Conservation (phyloP, 2,329 filamentous ascomycete genomes). For the Diplodia intermedia region DNA sequence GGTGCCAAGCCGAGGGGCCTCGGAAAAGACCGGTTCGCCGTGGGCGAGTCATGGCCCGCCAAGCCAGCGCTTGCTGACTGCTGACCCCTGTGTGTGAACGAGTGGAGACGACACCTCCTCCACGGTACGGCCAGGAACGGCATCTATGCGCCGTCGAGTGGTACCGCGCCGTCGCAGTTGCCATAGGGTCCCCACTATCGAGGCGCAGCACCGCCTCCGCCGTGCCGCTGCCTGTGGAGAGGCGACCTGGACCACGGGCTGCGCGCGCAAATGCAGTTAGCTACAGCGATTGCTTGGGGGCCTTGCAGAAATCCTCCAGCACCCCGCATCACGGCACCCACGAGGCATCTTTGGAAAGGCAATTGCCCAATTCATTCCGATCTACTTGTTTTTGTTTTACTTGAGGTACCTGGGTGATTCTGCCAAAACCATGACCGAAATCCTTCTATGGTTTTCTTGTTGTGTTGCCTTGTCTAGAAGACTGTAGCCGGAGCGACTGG, state of each 20-base stretch:
- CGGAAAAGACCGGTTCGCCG: constrained; percentile 22
- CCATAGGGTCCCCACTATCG: constrained; percentile 17
- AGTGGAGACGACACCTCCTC: constrained; percentile 15
- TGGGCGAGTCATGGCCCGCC: constrained; percentile 5
- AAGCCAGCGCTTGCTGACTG: constrained; percentile 6
- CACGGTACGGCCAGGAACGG: constrained; percentile 4
- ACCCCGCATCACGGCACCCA: background rate
- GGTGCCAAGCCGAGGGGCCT: constrained; percentile 12
- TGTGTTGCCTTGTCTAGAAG: constrained; percentile 5
- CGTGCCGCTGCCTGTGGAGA: background rate
- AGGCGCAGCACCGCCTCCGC: constrained; percentile 8
- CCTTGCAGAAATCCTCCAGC: constrained; percentile 3
- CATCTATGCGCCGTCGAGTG: constrained; percentile 18
- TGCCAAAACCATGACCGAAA: constrained; percentile 10
- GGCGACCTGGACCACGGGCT: constrained; percentile 9
- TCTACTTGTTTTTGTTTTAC: background rate
- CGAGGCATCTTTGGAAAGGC: background rate
- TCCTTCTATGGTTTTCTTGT: constrained; percentile 2
- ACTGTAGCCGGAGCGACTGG: constrained; percentile 4
- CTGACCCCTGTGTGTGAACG: constrained; percentile 13
- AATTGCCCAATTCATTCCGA: constrained; percentile 13
- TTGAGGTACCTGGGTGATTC: constrained; percentile 23
- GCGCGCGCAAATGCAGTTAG: constrained; percentile 19
- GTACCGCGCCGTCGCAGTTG: constrained; percentile 16
- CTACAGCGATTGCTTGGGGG: constrained; percentile 1